Conservation (phyloP, 139 green algal genomes). For the Chlamydomonas schloesseri region DNA sequence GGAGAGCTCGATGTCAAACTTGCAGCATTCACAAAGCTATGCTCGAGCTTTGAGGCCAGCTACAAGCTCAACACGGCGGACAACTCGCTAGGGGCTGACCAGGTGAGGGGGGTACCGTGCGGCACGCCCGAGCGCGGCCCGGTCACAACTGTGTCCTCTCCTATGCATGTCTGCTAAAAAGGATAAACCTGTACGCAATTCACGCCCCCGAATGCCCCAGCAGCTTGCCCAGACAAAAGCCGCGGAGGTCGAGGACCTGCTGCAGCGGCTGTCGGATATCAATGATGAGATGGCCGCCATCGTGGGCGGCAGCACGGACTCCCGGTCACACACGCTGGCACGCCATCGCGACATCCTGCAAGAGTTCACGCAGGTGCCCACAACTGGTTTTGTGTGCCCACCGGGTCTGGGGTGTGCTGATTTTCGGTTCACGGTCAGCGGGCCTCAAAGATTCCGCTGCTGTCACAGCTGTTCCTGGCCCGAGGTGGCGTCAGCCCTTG, state of each 20-base stretch:
- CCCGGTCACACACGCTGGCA: conserved; percentile 87
- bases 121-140: too few relatives aligned
- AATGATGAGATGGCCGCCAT: conserved; percentile 84
- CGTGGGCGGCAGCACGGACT: conserved; percentile 71
- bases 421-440: too few relatives aligned
- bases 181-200: neutral
- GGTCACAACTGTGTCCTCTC: neutral
- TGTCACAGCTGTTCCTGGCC: too few relatives aligned
- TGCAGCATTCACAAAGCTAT: conserved; percentile 89
- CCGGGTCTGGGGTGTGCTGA: too few relatives aligned
- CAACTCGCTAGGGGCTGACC: conserved; percentile 53
- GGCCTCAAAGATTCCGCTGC: too few relatives aligned
- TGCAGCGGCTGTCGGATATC: conserved; percentile 84
- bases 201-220: neutral
- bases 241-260: conserved; percentile 81
- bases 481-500: too few relatives aligned
- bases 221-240: conserved; percentile 77
- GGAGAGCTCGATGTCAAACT: conserved; percentile 94
- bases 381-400: too few relatives aligned
- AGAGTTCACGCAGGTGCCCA: conserved; percentile 85
- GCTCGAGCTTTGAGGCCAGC: conserved; percentile 78
- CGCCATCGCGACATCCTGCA: conserved; percentile 95
- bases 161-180: neutral
- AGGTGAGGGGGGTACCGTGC: conserved; percentile 41
- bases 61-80: conserved; percentile 59